Evolutionary conservation across 805 yeast genomes (phyloP).

Genomic region (Ogataea polymorpha): DNA sequence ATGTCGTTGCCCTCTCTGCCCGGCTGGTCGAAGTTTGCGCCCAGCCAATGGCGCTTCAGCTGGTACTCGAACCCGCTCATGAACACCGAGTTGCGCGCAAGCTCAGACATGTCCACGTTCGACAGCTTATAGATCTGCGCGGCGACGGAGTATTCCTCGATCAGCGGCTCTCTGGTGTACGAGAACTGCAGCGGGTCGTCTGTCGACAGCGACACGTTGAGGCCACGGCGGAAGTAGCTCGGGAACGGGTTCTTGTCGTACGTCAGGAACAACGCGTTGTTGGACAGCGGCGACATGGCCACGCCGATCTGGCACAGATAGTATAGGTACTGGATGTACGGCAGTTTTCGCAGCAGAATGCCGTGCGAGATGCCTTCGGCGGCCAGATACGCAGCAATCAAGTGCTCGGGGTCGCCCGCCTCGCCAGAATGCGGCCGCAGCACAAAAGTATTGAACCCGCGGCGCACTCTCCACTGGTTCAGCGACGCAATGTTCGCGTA

Average conservation of each 20-base stretch:
- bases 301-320: slow-evolving; percentile 93
- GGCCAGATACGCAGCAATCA: slow-evolving; percentile 82
- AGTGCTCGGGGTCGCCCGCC: slow-evolving; percentile 99
- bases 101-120: slow-evolving; percentile 95
- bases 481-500: slow-evolving; percentile 83
- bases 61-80: slow-evolving; percentile 93
- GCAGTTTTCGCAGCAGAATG: slow-evolving; percentile 85
- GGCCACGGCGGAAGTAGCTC: slow-evolving; percentile 84
- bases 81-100: slow-evolving; percentile 86
- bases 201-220: slow-evolving; percentile 90
- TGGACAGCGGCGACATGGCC: slow-evolving; percentile 98
- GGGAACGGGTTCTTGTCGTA: slow-evolving; percentile 97
- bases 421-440: slow-evolving; percentile 98
- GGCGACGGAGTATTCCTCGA: slow-evolving; percentile 97
- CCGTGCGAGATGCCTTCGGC: slow-evolving; percentile 96
- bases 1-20: slow-evolving; percentile 85
- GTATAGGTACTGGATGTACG: slow-evolving; percentile 89
- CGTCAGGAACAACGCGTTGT: slow-evolving; percentile 91
- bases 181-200: slow-evolving; percentile 98
- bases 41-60: slow-evolving; percentile 91
- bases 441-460: slow-evolving; percentile 86
- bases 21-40: slow-evolving; percentile 51
- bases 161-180: slow-evolving; percentile 93
- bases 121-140: slow-evolving; percentile 95
- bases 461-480: slow-evolving; percentile 73